These are phyloP conservation scores for Ceratocystis cubensis DNA, from an alignment of 2,329 filamentous ascomycete species.

Conservation along the genomic window DNA sequence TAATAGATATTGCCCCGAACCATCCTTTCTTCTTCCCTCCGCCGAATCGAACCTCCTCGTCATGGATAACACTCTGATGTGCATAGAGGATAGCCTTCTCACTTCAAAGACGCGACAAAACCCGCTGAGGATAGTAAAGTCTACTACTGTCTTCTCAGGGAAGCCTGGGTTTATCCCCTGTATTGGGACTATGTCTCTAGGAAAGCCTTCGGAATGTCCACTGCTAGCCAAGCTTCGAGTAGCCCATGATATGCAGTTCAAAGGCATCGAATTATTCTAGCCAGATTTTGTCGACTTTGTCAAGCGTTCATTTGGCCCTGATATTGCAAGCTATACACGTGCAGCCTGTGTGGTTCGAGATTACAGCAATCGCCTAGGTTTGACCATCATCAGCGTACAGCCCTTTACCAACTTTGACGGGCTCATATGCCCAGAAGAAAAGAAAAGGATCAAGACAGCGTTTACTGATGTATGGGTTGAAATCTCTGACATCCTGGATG, in stretches of 20 bases:
- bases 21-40: background rate
- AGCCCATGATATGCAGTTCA: conserved; percentile 21
- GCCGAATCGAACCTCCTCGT: background rate
- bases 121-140: background rate
- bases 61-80: conserved; percentile 5
- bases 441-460: conserved; percentile 10
- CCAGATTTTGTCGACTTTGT: conserved; percentile 22
- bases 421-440: conserved; percentile 14
- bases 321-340: background rate
- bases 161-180: conserved; percentile 20
- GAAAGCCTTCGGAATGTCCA: conserved; percentile 18
- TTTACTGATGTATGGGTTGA: conserved; percentile 22
- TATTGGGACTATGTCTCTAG: conserved; percentile 25
- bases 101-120: background rate
- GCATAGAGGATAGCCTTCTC: background rate
- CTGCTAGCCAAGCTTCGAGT: conserved; percentile 23
- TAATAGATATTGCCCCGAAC: background rate
- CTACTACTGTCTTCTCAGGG: background rate
- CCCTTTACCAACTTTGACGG: conserved; percentile 23
- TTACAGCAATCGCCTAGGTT: conserved; percentile 15
- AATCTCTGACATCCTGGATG: conserved; percentile 19
- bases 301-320: background rate
- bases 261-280: conserved; percentile 24
- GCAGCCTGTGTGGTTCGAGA: conserved; percentile 15
- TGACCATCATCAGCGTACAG: conserved; percentile 23